phyloP scores from a whole-genome alignment of 108 stramenopile genomes.

The Cyclostephanos tholiformis region DNA sequence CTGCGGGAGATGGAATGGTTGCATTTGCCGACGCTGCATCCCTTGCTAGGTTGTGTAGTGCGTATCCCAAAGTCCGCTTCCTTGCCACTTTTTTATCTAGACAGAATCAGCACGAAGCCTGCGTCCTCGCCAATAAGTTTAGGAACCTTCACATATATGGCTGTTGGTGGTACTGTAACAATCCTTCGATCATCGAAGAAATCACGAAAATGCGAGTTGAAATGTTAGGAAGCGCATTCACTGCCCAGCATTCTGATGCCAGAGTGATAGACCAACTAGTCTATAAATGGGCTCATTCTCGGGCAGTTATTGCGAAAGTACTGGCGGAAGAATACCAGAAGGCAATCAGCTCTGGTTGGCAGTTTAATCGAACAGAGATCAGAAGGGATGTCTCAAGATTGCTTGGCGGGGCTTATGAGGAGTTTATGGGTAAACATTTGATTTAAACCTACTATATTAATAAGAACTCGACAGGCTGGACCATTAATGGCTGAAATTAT shows the following conservation, averaged over 20 bases:
- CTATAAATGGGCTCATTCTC: conserved; percentile 94
- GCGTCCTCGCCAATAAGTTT: conserved; percentile 87
- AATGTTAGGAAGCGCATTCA: conserved; percentile 88
- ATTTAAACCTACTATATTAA: too few species aligned
- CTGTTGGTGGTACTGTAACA: conserved; percentile 93
- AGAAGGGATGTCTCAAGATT: conserved; percentile 68
- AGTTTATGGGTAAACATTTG: conserved; percentile 84
- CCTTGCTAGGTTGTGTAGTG: conserved; percentile 62
- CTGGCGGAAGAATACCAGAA: conserved; percentile 70
- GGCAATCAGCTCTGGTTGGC: conserved; percentile 62
- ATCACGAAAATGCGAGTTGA: conserved; percentile 89
- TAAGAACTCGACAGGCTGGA: too few species aligned
- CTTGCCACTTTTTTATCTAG: conserved; percentile 88
- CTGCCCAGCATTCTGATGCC: conserved; percentile 88
- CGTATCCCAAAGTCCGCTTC: conserved; percentile 82
- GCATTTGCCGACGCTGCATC: conserved; percentile 75
- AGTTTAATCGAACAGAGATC: conserved; percentile 59
- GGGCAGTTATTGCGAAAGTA: conserved; percentile 75
- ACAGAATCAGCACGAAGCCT: conserved; percentile 88
- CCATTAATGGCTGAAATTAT: too few species aligned
- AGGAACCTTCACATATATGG: conserved; percentile 92
- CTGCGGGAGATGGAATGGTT: conserved; percentile 87
- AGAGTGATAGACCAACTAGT: conserved; percentile 90
- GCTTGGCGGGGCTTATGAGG: conserved; percentile 86
- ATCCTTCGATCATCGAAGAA: conserved; percentile 83